Conservation (phyloP, 2,329 filamentous ascomycete species). For the Byssochlamys sp. region DNA sequence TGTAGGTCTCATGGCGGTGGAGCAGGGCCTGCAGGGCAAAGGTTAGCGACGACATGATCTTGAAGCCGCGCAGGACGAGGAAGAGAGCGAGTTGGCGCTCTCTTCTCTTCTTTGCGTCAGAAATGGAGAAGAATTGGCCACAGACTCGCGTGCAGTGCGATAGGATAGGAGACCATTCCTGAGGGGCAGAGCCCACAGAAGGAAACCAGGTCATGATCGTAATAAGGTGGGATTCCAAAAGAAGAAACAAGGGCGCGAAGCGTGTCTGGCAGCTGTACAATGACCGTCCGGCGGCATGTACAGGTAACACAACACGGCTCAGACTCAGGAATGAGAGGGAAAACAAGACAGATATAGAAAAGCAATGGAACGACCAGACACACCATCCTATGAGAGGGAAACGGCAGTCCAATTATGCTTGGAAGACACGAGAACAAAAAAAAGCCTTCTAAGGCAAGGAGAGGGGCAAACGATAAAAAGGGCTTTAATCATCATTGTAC, state of each 20-base stretch:
- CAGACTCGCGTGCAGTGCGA: slow-evolving; percentile 21
- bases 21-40: slow-evolving; percentile 75
- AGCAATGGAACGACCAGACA: neutral
- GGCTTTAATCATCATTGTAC: slow-evolving; percentile 1
- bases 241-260: neutral
- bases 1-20: slow-evolving; percentile 84
- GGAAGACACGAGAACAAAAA: slow-evolving; percentile 1
- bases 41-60: slow-evolving; percentile 52
- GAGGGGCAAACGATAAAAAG: neutral
- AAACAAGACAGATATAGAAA: neutral
- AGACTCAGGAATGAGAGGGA: neutral
- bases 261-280: neutral
- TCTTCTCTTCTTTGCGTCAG: neutral
- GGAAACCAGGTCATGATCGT: neutral
- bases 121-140: slow-evolving; percentile 15
- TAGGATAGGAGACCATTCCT: slow-evolving; percentile 15
- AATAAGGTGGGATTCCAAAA: neutral
- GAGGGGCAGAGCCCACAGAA: neutral
- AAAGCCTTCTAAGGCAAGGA: neutral
- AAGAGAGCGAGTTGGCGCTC: neutral
- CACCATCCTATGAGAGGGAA: neutral
- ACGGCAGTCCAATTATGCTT: neutral
- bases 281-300: neutral
- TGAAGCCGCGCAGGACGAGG: neutral
- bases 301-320: neutral